Base-by-base conservation (phyloP, 1,139 yeast species). In the Hyphopichia pseudoburtonii region DNA sequence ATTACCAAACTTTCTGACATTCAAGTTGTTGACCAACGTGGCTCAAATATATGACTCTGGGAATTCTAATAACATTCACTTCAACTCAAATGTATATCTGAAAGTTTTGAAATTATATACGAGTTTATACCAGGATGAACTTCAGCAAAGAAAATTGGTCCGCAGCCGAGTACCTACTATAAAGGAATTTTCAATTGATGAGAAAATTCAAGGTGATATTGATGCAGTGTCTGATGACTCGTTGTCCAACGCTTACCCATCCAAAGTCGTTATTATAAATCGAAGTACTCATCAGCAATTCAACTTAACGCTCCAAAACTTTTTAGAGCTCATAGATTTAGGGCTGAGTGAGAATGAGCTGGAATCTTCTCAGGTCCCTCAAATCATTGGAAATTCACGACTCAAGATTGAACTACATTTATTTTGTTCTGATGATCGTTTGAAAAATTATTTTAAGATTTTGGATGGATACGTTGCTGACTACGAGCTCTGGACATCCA, bases 151-250 rank as follows among this genome's bases (percentile, higher is more conserved):
- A 38, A 46, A 59, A 1, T 44, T 52, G 11, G 49, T 80, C 0
- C 52, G 76, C 33, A 32, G 46, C 2, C 47, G 49, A 9, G 43
- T 61, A 3, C 62, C 62, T 25, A 39, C 41, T 17, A 33, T 69
- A 3, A 64, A 62, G 37, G 77, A 70, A 36, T 40, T 59, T 3
- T 38, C 51, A 2, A 40, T 68, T 2, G 73, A 67, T 32, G 78
- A 71, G 33, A 57, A 57, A 22, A 37, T 43, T 5, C 36, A 46
- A 8, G 38, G 37, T 7, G 66, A 57, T 4, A 33, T 45, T 2
- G 80, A 76, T 39, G 58, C 53, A 34, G 60, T 78, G 8, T 65
- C 84, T 1, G 88, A 82, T 54, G 74, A 73, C 29, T 71, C 73
- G 28, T 57, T 81, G 34, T 51, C 51, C 8, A 66, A 67, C 32